Conservation (phyloP, 805 yeast species). For the Tetrapisispora iriomotensis region DNA sequence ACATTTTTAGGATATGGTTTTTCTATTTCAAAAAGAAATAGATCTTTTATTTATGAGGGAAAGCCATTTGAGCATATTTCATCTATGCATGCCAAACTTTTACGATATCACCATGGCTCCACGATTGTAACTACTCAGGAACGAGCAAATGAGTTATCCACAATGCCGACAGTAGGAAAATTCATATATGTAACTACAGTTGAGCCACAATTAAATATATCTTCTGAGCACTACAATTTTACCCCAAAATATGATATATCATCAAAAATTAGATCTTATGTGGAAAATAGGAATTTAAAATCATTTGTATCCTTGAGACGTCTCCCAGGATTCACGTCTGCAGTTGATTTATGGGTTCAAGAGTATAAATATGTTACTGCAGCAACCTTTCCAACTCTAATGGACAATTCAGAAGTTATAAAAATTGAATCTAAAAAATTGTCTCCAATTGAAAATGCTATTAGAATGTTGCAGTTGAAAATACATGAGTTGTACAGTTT, state of each 20-base stretch:
- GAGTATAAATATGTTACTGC: slow-evolving; percentile 70
- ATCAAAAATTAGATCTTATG: slow-evolving; percentile 60
- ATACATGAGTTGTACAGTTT: slow-evolving; percentile 62
- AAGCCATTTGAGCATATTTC: slow-evolving; percentile 80
- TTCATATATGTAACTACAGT: slow-evolving; percentile 64
- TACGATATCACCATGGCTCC: slow-evolving; percentile 74
- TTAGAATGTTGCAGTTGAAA: slow-evolving; percentile 54
- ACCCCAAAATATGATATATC: slow-evolving; percentile 30
- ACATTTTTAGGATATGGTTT: slow-evolving; percentile 78
- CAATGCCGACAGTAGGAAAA: slow-evolving; percentile 56
- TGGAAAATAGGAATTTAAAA: slow-evolving; percentile 63
- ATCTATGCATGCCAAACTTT: slow-evolving; percentile 66
- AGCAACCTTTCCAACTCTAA: slow-evolving; percentile 75
- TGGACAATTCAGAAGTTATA: slow-evolving; percentile 72
- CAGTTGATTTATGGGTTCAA: slow-evolving; percentile 79
- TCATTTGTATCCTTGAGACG: slow-evolving; percentile 61
- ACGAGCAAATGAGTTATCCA: slow-evolving; percentile 42
- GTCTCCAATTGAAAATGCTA: slow-evolving; percentile 81
- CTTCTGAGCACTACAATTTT: slow-evolving; percentile 37
- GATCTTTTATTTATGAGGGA: slow-evolving; percentile 77
- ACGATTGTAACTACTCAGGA: slow-evolving; percentile 49
- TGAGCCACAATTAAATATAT: slow-evolving; percentile 38
- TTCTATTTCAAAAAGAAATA: slow-evolving; percentile 65
- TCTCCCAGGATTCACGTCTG: slow-evolving; percentile 62
- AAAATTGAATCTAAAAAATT: slow-evolving; percentile 39